A percentile compares a stretch with the other conserved stretches of the same genome.
phyloP scores from a whole-genome alignment of 169 alveolate genomes.

The Neospora caninum region DNA sequence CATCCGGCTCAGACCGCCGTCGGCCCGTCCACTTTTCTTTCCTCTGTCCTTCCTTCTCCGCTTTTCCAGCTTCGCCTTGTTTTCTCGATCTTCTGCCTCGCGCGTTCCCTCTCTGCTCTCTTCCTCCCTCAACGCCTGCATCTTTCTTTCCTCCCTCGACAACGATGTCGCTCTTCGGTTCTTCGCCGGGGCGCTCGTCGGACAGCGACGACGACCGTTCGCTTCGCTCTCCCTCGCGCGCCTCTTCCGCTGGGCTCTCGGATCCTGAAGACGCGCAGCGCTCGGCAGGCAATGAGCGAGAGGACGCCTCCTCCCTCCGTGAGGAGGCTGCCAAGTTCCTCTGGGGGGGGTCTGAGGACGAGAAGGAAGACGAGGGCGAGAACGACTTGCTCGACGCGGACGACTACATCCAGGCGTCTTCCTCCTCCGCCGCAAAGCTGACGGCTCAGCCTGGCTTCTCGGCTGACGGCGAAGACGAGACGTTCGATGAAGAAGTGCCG shows the following conservation, averaged over 20 bases:
- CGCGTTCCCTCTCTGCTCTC: not conserved
- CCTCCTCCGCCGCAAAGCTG: conserved; percentile 26
- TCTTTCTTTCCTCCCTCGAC: not conserved
- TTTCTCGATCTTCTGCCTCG: not conserved
- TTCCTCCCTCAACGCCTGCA: not conserved
- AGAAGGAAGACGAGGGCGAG: conserved; percentile 30
- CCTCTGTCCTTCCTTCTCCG: not conserved
- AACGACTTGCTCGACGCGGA: conserved; percentile 43
- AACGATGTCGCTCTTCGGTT: not conserved
- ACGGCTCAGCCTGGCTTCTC: conserved; percentile 44
- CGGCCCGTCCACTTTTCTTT: not conserved
- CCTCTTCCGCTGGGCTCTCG: not conserved
- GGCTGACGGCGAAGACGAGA: conserved; percentile 31
- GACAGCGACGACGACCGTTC: not conserved
- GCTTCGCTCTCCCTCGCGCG: not conserved
- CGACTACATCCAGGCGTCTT: conserved; percentile 4
- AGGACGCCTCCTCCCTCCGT: not conserved
- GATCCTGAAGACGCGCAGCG: not conserved
- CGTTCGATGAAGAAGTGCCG: conserved; percentile 52
- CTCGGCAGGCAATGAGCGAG: not conserved
- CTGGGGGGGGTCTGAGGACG: conserved; percentile 39
- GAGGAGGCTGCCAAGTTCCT: conserved; percentile 49
- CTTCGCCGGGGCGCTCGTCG: not conserved
- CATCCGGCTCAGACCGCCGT: not conserved
- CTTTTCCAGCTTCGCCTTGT: not conserved